These are phyloP conservation scores for Ophiostoma ulmi DNA, from an alignment of 2,329 filamentous ascomycete genomes.

Conservation along the genomic window DNA sequence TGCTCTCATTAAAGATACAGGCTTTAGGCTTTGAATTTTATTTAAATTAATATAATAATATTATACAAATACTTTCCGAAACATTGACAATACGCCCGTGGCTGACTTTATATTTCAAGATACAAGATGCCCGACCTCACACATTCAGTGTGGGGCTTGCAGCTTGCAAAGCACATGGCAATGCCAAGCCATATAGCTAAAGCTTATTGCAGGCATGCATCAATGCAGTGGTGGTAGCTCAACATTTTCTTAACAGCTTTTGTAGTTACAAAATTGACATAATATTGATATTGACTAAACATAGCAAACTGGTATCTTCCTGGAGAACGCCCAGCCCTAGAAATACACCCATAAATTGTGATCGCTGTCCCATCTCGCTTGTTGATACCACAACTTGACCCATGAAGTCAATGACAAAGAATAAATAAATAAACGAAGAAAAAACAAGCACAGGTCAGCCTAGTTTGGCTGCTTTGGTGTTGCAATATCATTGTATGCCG, in stretches of 20 bases:
- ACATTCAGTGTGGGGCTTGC: not conserved
- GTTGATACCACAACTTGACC: not conserved
- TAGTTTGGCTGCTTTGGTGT: not conserved
- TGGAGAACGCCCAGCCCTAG: not conserved
- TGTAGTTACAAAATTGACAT: too few relatives aligned
- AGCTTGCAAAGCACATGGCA: not conserved
- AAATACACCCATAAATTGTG: not conserved
- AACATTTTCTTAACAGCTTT: not conserved
- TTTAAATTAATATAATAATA: too few relatives aligned
- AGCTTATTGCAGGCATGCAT: constrained; percentile 1
- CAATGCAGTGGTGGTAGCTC: not conserved
- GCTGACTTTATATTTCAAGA: too few relatives aligned
- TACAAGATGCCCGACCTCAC: too few relatives aligned
- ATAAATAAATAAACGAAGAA: not conserved
- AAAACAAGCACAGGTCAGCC: not conserved
- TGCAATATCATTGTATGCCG: constrained; percentile 16
- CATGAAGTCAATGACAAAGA: not conserved
- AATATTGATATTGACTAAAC: not conserved
- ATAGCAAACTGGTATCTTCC: not conserved
- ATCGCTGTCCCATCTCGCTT: not conserved
- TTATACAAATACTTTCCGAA: too few relatives aligned
- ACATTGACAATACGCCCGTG: too few relatives aligned
- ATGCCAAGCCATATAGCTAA: not conserved
- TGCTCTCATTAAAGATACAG: too few relatives aligned
- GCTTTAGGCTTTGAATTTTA: too few relatives aligned